phyloP scores from a whole-genome alignment of 176 grass and related monocot species.

The Carex parvula region DNA sequence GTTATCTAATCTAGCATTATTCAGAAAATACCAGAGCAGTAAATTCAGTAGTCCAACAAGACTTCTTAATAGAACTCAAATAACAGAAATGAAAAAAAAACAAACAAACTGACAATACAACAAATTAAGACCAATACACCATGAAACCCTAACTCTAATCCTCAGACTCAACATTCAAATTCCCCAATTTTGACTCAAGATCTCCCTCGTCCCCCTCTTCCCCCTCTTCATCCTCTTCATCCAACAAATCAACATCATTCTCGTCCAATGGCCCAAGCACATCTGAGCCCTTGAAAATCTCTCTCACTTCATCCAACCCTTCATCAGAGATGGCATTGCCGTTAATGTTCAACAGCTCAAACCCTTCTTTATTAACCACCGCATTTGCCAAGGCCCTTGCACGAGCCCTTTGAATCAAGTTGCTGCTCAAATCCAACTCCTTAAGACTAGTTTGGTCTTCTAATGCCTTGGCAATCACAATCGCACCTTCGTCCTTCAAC shows the following conservation, averaged over 20 bases:
- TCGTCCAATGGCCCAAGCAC: constrained; percentile 67
- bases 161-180: constrained; percentile 50
- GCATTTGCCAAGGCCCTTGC: constrained; percentile 68
- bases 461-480: constrained; percentile 52
- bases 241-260: constrained; percentile 57
- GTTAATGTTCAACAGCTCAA: constrained; percentile 63
- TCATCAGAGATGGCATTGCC: constrained; percentile 67
- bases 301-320: constrained; percentile 74
- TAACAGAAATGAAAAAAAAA: background rate
- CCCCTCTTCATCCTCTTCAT: constrained; percentile 37
- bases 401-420: constrained; percentile 65
- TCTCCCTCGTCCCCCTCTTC: constrained; percentile 10
- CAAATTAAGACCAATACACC: background rate
- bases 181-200: constrained; percentile 50
- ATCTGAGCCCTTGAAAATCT: constrained; percentile 55
- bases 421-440: constrained; percentile 72
- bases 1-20: constrained; percentile 3
- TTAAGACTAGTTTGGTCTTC: constrained; percentile 42
- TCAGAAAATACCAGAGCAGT: constrained; percentile 26
- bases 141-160: background rate
- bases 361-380: constrained; percentile 48
- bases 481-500: constrained; percentile 64
- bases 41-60: background rate
- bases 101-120: background rate
- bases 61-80: background rate